Conservation (phyloP, 352 stramenopile species). For the Elongisporangium anandrum region DNA sequence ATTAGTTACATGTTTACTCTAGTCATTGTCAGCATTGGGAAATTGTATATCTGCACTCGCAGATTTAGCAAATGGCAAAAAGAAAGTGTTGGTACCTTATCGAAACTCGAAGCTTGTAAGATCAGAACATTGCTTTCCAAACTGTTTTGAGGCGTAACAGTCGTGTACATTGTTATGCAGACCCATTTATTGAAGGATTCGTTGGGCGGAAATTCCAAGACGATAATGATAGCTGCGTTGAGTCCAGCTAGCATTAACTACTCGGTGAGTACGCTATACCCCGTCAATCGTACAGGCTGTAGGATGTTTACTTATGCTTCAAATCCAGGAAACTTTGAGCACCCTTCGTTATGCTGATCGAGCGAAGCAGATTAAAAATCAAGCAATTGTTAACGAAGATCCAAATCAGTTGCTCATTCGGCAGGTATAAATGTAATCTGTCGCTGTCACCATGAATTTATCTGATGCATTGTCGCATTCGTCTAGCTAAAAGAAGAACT, state of each 20-base stretch:
- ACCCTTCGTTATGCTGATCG: constrained; percentile 89
- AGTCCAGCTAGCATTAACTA: constrained; percentile 88
- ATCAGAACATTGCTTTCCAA: neutral
- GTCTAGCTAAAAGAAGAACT: constrained; percentile 74
- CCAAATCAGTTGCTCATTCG: constrained; percentile 85
- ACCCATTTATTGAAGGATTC: constrained; percentile 86
- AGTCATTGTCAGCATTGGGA: constrained; percentile 86
- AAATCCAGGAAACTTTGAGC: constrained; percentile 79
- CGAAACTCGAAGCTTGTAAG: constrained; percentile 90
- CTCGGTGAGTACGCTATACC: constrained; percentile 27
- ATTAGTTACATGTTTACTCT: constrained; percentile 1
- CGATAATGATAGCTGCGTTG: constrained; percentile 89
- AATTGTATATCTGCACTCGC: constrained; percentile 91
- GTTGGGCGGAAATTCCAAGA: constrained; percentile 86
- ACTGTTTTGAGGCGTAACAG: neutral
- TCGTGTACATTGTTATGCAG: constrained; percentile 9
- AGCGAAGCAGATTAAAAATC: constrained; percentile 93
- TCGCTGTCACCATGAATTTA: no score
- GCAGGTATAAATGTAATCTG: constrained; percentile 22
- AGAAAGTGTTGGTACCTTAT: constrained; percentile 86
- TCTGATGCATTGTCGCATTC: neutral
- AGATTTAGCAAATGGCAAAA: constrained; percentile 83
- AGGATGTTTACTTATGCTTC: neutral
- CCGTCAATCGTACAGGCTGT: neutral
- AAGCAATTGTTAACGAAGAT: constrained; percentile 91